These are phyloP conservation scores for Phaeotremella fagi DNA, from an alignment of 768 basidiomycete species.

Conservation along the genomic window DNA sequence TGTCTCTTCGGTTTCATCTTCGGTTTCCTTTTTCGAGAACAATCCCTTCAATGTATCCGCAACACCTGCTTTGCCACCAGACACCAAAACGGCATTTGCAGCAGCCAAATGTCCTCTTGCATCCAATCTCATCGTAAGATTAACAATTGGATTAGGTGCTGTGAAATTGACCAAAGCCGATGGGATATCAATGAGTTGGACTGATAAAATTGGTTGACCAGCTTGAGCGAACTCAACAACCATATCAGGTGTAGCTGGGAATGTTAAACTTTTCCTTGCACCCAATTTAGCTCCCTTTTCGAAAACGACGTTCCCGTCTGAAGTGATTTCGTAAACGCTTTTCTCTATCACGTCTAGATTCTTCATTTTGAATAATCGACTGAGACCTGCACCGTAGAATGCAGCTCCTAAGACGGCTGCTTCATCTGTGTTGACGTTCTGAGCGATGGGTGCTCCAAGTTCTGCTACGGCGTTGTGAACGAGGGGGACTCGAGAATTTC, in stretches of 20 bases:
- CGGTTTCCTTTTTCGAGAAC: slow-evolving; percentile 59
- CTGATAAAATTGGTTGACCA: slow-evolving; percentile 60
- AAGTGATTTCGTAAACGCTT: slow-evolving; percentile 64
- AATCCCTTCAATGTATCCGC: slow-evolving; percentile 80
- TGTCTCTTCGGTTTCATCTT: slow-evolving; percentile 14
- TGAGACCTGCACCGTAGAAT: slow-evolving; percentile 81
- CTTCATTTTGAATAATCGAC: slow-evolving; percentile 91
- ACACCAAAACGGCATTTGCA: slow-evolving; percentile 70
- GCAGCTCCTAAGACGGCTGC: slow-evolving; percentile 90
- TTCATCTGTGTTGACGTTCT: slow-evolving; percentile 96
- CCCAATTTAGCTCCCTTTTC: slow-evolving; percentile 69
- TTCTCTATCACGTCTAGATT: slow-evolving; percentile 79
- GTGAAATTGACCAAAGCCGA: slow-evolving; percentile 80
- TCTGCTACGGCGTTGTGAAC: slow-evolving; percentile 73
- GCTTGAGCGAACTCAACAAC: slow-evolving; percentile 73
- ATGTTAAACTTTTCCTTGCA: slow-evolving; percentile 76
- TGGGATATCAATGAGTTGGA: slow-evolving; percentile 64
- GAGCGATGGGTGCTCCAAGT: slow-evolving; percentile 79
- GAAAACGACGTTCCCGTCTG: slow-evolving; percentile 55
- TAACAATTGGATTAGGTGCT: slow-evolving; percentile 76
- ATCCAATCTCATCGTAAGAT: slow-evolving; percentile 74
- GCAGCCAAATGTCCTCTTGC: slow-evolving; percentile 82
- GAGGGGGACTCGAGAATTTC: slow-evolving; percentile 84
- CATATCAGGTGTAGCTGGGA: slow-evolving; percentile 82
- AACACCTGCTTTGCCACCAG: slow-evolving; percentile 38